phyloP scores from a whole-genome alignment of 164 flowering plant species.

The Macadamia integrifolia region DNA sequence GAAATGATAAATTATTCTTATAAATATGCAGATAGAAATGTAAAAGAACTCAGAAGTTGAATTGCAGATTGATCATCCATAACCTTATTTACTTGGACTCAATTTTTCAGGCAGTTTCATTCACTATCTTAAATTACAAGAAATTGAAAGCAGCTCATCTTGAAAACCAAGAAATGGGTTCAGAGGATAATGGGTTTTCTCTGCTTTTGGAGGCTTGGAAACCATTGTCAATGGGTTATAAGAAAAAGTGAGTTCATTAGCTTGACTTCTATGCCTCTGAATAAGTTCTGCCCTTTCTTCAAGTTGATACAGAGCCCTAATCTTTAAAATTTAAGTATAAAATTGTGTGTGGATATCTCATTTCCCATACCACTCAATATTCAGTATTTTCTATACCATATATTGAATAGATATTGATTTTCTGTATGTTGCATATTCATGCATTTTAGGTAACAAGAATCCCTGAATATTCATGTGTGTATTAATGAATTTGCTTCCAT shows the following conservation, averaged over 20 bases:
- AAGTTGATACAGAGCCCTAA: background rate
- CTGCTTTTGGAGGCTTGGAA: constrained; percentile 87
- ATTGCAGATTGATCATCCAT: background rate
- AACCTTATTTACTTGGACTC: background rate
- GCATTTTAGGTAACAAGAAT: background rate
- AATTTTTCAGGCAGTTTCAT: constrained; percentile 63
- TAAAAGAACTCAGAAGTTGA: background rate
- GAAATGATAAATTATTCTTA: no score
- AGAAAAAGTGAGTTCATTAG: constrained; percentile 54
- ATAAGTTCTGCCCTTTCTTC: background rate
- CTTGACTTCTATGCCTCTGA: background rate
- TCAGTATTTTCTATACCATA: background rate
- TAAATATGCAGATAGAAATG: no score
- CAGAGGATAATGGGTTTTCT: constrained; percentile 22
- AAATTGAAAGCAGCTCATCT: constrained; percentile 51
- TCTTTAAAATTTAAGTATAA: background rate
- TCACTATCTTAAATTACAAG: constrained; percentile 61
- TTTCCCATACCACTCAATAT: background rate
- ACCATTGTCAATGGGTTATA: constrained; percentile 89
- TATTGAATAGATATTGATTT: background rate
- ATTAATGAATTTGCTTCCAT: no score
- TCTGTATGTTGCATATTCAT: background rate
- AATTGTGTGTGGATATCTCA: constrained; percentile 2
- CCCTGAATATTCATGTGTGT: no score
- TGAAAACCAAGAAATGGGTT: constrained; percentile 15